Percentiles rank a stretch among this genome's conserved stretches.
These are phyloP conservation scores for Venturia carpophila DNA, from an alignment of 2,329 filamentous ascomycete species.

Conservation along the genomic window DNA sequence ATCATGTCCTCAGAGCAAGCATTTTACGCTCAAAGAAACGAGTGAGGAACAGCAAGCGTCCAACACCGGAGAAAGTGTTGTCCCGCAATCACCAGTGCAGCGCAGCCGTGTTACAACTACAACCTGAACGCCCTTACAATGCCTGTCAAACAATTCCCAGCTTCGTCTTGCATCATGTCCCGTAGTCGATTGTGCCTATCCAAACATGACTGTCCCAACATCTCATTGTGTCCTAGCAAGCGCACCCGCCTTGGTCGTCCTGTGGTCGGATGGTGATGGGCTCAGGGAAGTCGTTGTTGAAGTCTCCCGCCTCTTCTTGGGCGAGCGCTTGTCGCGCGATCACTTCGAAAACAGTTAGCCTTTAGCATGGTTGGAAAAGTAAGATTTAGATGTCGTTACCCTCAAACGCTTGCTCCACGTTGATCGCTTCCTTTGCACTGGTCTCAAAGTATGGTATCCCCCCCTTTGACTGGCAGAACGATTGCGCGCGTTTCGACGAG, in stretches of 20 bases:
- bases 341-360: conserved; percentile 49
- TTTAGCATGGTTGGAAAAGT: conserved; percentile 25
- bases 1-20: neutral
- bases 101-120: neutral
- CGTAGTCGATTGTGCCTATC: neutral
- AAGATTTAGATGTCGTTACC: conserved; percentile 42
- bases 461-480: conserved; percentile 95
- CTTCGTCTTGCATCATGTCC: neutral
- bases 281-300: conserved; percentile 93
- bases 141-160: neutral
- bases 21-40: neutral
- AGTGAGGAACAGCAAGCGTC: neutral
- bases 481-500: conserved; percentile 90
- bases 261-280: conserved; percentile 98
- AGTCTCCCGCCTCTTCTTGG: conserved; percentile 97
- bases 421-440: conserved; percentile 96
- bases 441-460: conserved; percentile 99
- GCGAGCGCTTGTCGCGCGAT: conserved; percentile 92
- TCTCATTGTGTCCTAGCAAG: conserved; percentile 55
- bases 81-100: neutral
- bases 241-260: conserved; percentile 84
- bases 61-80: neutral
- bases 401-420: conserved; percentile 82
- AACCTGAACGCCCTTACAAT: conserved; percentile 9
- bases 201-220: neutral